These are phyloP conservation scores for Xylaria curta DNA, from an alignment of 495 filamentous ascomycete species.

Conservation along the genomic window DNA sequence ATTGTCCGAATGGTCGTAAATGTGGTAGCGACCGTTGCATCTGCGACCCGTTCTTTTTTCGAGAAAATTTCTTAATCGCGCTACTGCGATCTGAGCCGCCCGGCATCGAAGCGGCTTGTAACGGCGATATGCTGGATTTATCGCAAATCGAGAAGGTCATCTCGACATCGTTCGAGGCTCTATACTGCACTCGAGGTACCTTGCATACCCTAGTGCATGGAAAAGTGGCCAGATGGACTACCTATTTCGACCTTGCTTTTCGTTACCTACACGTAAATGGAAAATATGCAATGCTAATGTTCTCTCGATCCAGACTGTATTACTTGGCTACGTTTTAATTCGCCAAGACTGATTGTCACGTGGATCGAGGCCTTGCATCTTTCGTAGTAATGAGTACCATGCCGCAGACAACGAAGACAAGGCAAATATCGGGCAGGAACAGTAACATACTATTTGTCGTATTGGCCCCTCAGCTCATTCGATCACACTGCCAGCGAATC, in stretches of 20 bases:
- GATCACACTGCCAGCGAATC: slow-evolving; percentile 9
- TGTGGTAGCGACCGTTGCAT: slow-evolving; percentile 4
- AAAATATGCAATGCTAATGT: slow-evolving; percentile 11
- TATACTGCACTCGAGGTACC: slow-evolving; percentile 12
- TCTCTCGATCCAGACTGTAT: neutral
- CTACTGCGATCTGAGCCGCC: slow-evolving; percentile 21
- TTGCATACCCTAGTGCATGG: slow-evolving; percentile 14
- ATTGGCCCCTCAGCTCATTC: slow-evolving; percentile 9
- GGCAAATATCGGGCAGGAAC: slow-evolving; percentile 22
- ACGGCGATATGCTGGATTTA: neutral
- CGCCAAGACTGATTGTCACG: slow-evolving; percentile 1
- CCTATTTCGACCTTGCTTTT: neutral
- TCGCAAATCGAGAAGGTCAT: slow-evolving; percentile 21
- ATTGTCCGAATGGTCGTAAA: neutral
- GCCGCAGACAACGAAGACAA: neutral
- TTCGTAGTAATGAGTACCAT: slow-evolving; percentile 1
- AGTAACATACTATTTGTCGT: slow-evolving; percentile 21
- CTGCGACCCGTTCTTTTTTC: slow-evolving; percentile 11
- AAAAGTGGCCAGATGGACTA: slow-evolving; percentile 2
- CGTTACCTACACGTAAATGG: slow-evolving; percentile 10
- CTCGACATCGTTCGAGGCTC: slow-evolving; percentile 2
- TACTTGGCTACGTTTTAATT: neutral
- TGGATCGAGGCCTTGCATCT: neutral
- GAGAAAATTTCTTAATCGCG: slow-evolving; percentile 15
- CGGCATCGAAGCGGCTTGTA: slow-evolving; percentile 18